Base-by-base conservation (phyloP, 164 flowering plant genomes). In the Vitis rotundifolia region DNA sequence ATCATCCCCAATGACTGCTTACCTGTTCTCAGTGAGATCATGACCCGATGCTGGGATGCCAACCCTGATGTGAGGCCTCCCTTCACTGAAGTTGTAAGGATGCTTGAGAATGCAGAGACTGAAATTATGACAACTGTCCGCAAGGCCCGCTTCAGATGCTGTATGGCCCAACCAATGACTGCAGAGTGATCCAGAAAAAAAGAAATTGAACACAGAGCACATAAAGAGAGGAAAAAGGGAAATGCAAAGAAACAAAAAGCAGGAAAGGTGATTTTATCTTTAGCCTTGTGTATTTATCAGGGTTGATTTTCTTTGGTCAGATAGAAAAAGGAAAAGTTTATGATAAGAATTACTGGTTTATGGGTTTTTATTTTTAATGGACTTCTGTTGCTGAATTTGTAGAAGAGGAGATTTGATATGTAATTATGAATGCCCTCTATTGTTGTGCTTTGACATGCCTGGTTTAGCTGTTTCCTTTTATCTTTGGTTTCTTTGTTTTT, bases 41-140 rank as follows among this genome's bases (percentile, higher is more conserved):
- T 93, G 98, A 88, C 89, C 5, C 84, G 87, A 26, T 93, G 98
- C 85, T 93, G 98, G 98, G 97, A 93, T 71, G 78, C 85, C 28
- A 90, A 91, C 63, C 95, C 98, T 11, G 91, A 90, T 28, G 91
- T 84, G 2, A 81, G 98, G n/a, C 98, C 98, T 0, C 82, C 89
- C 14, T 93, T 93, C 72, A 55, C 83, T 8, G 92, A 93, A 73
- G 81, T 93, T 12, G 98, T 93, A 1, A 75, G 74, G 57, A 93
- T 93, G 97, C 94, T 93, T 28, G 97, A 93, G 78, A 63, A 82
- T 73, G 97, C 98, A 0, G 89, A 93, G 77, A 79, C 76, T 0
- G 98, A 88, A 80, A 85, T 93, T 61, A 49, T 93, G 88, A 91
- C 89, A 1, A 91, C 83, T 22, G 95, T 87, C 9, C 86, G 98